Base-by-base conservation (phyloP, 2,329 filamentous ascomycete genomes). In the Talaromyces sp. region DNA sequence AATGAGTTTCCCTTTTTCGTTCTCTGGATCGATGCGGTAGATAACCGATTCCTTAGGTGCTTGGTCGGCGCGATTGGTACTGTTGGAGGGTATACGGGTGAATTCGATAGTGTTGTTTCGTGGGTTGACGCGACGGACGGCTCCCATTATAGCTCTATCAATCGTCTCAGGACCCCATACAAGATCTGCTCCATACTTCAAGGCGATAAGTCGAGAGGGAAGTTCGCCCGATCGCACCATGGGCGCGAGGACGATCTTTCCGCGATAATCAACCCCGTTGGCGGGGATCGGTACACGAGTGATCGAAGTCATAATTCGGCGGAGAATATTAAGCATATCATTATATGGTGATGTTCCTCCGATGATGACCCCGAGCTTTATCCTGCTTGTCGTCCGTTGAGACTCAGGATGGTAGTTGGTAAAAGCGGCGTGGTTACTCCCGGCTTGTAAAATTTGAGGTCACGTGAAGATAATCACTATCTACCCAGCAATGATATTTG, bases 181-280 rank as follows among this genome's bases (percentile, higher is more conserved):
- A 15, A 99, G 81, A 74, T 99, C 94, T 54, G 94, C 94, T 64
- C 94, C 94, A 73, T 99, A 97, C 69, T 95, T 89, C 61, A 99
- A 84, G 33, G 94, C 90, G 43, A 96, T 77, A 25, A 99, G 82
- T 59, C 94, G 87, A 39, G 90, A 94, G 2, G 94, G 93, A 61
- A 97, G 79, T 78, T 99, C 94, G 70, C 94, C 94, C n/a, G 91
- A 96, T 65, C 94, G 88, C 59, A 97, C 93, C 94, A 99, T 99
- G 40, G 94, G 94, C 61, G 94, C 94, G 63, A 99, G 87, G 45
- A 97, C 94, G 63, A 97, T 77, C 75, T 95, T 97, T 75, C 89
- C 89, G 66, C 93, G 85, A 76, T 97, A 97, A 78, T 97, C 91
- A 68, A 96, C 91, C 53, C 93, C 93, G 73, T 88, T 89, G 61